These are phyloP conservation scores for Debaryomyces sp. DNA, from an alignment of 1,139 yeast species.

Conservation along the genomic window DNA sequence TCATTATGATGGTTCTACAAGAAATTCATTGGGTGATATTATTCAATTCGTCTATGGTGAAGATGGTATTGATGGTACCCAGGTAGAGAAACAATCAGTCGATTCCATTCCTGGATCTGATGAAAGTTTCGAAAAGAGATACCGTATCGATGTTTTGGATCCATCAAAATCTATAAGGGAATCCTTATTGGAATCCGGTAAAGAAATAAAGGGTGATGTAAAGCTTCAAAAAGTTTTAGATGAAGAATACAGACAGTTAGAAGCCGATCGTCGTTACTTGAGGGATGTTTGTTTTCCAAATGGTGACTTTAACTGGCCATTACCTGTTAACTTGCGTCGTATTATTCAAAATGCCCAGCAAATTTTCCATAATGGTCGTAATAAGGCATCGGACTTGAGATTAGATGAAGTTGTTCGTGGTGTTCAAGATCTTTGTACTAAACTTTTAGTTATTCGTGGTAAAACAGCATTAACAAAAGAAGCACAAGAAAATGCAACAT, in stretches of 20 bases:
- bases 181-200: slow-evolving; percentile 80
- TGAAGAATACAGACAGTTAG: slow-evolving; percentile 78
- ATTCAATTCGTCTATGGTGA: slow-evolving; percentile 98
- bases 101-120: slow-evolving; percentile 96
- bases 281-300: slow-evolving; percentile 82
- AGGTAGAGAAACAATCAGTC: slow-evolving; percentile 95
- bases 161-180: slow-evolving; percentile 66
- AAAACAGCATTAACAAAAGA: slow-evolving; percentile 70
- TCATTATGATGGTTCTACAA: slow-evolving; percentile 96
- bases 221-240: slow-evolving; percentile 80
- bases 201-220: slow-evolving; percentile 88
- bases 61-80: slow-evolving; percentile 98
- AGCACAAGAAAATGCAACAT: slow-evolving; percentile 92
- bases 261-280: slow-evolving; percentile 74
- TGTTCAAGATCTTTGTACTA: slow-evolving; percentile 70
- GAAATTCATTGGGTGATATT: slow-evolving; percentile 95
- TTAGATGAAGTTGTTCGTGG: slow-evolving; percentile 77
- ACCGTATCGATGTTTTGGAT: slow-evolving; percentile 85
- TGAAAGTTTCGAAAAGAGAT: slow-evolving; percentile 77
- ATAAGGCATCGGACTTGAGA: slow-evolving; percentile 87
- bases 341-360: slow-evolving; percentile 97
- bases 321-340: slow-evolving; percentile 97
- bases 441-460: slow-evolving; percentile 82
- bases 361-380: slow-evolving; percentile 90
- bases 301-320: slow-evolving; percentile 97